Evolutionary conservation across 2,329 filamentous ascomycete genomes (phyloP), one percentile per base, ranked within the genome.

Genomic region (Epichloe uncinata): DNA sequence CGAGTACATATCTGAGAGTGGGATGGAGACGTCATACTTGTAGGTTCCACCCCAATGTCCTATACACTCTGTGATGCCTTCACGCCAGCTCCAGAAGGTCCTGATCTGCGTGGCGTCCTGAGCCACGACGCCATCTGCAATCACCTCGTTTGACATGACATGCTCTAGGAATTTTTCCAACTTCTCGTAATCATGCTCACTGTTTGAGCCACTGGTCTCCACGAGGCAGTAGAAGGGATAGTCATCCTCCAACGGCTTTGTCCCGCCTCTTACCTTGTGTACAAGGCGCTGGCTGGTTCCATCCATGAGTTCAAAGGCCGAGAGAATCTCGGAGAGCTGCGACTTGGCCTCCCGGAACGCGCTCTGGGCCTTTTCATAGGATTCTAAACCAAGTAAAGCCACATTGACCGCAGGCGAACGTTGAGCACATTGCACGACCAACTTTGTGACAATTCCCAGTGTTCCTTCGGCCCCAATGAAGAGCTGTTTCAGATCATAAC

Each of bases 271-370:
- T 36, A 89, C 85, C 49, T 75, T 71, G 50, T 81, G 75, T 38
- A 95, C 87, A 38, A 95, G 72, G 54, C 81, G 73, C 69, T 97
- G 93, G 54, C 82, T 91, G 55, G 81, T 75, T 16, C 79, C 81
- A 59, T 98, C 93, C 91, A 98, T 98, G 55, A 98, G 75, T 71
- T 98, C 93, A 63, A 98, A 98, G 0, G 93, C 93, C 3, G 91
- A 97, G 4, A 98, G 77, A 59, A 98, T 97, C 69, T 98, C 93
- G 1, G 85, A 88, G 1, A 98, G 79, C 64, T 95, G 87, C 38
- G 75, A 74, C 73, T 96, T 97, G 49, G 93, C 91, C 66, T 91
- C 87, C 43, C 80, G 77, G 74, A 93, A 98, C 1, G 91, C 88
- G 58, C 78, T 70, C 62, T 93, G 87, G 12, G 88, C 87, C 64